These are phyloP conservation scores for Berberis thunbergii DNA, from an alignment of 164 flowering plant genomes.

Conservation along the genomic window DNA sequence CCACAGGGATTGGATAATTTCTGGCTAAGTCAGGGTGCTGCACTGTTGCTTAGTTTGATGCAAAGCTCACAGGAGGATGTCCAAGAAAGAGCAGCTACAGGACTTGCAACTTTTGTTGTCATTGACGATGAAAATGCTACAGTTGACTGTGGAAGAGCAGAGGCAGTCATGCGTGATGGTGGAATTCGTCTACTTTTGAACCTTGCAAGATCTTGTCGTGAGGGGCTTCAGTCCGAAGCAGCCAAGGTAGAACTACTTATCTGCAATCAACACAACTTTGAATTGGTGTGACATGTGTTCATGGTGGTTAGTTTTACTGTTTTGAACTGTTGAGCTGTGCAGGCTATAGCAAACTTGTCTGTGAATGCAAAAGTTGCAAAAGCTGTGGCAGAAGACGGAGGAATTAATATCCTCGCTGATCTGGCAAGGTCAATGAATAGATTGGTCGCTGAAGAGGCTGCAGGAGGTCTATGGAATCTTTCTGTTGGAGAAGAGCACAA, in stretches of 20 bases:
- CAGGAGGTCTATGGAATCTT: slow-evolving; percentile 98
- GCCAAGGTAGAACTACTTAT: slow-evolving; percentile 52
- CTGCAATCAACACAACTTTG: background rate
- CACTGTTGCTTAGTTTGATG: slow-evolving; percentile 65
- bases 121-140: slow-evolving; percentile 92
- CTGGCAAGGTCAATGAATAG: slow-evolving; percentile 92
- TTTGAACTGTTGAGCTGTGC: slow-evolving; percentile 7
- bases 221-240: slow-evolving; percentile 95
- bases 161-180: slow-evolving; percentile 84
- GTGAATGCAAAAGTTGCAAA: slow-evolving; percentile 92
- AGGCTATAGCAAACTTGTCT: slow-evolving; percentile 98
- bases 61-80: slow-evolving; percentile 92
- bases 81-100: slow-evolving; percentile 97
- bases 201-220: slow-evolving; percentile 82
- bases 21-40: slow-evolving; percentile 88
- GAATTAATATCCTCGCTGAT: slow-evolving; percentile 72
- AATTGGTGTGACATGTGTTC: background rate
- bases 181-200: slow-evolving; percentile 75
- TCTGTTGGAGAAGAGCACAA: slow-evolving; percentile 99
- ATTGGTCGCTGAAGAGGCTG: slow-evolving; percentile 99
- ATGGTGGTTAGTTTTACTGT: background rate
- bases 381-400: slow-evolving; percentile 95
- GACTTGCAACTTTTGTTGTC: slow-evolving; percentile 94
- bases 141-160: slow-evolving; percentile 76
- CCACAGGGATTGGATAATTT: slow-evolving; percentile 64